Conservation (phyloP, 108 stramenopile species). For the Aureococcus anophagefferens region DNA sequence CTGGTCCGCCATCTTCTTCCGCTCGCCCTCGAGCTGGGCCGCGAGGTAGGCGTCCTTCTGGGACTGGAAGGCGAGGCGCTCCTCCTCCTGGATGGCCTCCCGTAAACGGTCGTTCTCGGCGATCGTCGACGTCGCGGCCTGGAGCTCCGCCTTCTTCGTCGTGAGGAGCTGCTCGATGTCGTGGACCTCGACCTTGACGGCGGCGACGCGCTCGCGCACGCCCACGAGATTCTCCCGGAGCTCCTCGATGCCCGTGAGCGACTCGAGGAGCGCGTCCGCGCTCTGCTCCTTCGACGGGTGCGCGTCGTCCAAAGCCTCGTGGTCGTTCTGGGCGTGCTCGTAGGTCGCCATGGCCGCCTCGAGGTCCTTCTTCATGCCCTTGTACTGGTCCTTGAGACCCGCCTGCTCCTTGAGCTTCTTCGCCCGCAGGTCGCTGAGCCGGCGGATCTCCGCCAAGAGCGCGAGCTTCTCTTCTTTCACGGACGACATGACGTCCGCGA, state of each 20-base stretch:
- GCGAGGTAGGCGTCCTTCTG: neutral
- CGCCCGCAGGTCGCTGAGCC: constrained; percentile 28
- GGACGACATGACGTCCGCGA: constrained; percentile 22
- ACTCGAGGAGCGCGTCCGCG: constrained; percentile 7
- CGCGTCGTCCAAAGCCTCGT: neutral
- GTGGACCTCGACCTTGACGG: constrained; percentile 10
- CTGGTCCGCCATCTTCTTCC: neutral
- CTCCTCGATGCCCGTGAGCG: constrained; percentile 1
- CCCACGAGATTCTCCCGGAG: neutral
- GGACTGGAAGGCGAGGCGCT: neutral
- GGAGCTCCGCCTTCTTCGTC: constrained; percentile 27
- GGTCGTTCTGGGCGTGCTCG: constrained; percentile 17
- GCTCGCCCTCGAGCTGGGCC: neutral
- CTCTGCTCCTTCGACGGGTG: constrained; percentile 7
- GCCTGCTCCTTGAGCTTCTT: constrained; percentile 23
- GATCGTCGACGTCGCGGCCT: neutral
- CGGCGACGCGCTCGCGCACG: neutral
- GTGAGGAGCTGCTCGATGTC: constrained; percentile 19
- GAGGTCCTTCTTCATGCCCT: constrained; percentile 25
- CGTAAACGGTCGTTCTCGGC: constrained; percentile 6
- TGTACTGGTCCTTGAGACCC: constrained; percentile 27
- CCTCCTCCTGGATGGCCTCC: constrained; percentile 4
- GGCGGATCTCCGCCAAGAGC: constrained; percentile 41
- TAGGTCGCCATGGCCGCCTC: constrained; percentile 30
- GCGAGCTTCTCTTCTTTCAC: constrained; percentile 41